Base-by-base conservation (phyloP, 2,329 filamentous ascomycete species). In the Fusarium miscanthi region DNA sequence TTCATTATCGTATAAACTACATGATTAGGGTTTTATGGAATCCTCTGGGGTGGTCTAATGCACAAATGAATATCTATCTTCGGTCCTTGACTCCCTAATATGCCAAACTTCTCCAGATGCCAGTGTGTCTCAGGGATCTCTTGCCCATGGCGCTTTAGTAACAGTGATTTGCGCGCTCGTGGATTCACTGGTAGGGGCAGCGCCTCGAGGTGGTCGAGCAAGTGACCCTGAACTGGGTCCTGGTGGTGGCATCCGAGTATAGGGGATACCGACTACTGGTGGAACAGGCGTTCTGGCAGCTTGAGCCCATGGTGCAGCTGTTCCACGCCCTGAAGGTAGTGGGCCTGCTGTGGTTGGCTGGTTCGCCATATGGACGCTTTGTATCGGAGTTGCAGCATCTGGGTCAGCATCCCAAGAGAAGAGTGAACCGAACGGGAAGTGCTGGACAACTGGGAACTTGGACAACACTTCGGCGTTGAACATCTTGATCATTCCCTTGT, bases 401-500 rank as follows among this genome's bases (percentile, higher is more conserved):
- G 91, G 91, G 78, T 94, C 91, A 51, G 81, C 82, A 5, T 93
- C 90, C 92, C 92, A 95, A 41, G 88, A 89, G 79, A 95, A 94
- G n/a, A 96, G 84, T 10, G 91, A 92, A 31, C 93, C 93, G 74
- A 96, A 95, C 6, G 88, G 89, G 74, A 96, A 98, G 82, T 99
- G 96, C 82, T 99, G 96, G n/a, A 99, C 94, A 6, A 99, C 96
- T 6, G 96, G 96, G 79, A 98, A 98, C 81, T 99, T 99, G 42
- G 93, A 94, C 19, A 99, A 86, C 6, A 99, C 96, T 84, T 99
- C 96, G 23, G 94, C 96, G 74, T 97, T 94, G 84, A 95, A 99
- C 96, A 99, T 99, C 83, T 98, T 99, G 78, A 99, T 90, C 96
- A 99, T 98, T 57, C 96, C 96, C 91, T 95, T 95, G 83, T 99